A percentile compares a stretch with the other conserved stretches of the same genome.
Conservation (phyloP, 768 basidiomycete species). For the Leccinum aurantiacum region DNA sequence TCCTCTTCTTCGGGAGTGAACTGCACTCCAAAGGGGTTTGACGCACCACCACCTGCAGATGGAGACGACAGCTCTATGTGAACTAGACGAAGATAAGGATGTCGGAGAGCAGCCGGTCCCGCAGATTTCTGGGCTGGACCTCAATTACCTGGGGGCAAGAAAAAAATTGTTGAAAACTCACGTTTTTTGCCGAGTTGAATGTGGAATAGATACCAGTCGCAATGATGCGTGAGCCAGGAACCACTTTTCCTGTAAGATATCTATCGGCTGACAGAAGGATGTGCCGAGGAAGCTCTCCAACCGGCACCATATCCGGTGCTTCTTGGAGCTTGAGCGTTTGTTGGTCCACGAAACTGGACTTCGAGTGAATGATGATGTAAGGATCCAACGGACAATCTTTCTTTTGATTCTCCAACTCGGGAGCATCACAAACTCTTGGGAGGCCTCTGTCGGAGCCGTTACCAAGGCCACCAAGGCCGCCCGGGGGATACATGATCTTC, state of each 20-base stretch:
- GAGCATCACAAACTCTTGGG: constrained; percentile 85
- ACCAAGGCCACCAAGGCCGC: constrained; percentile 84
- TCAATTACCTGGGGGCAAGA: not conserved
- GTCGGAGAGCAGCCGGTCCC: constrained; percentile 86
- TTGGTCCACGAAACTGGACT: constrained; percentile 93
- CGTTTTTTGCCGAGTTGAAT: constrained; percentile 85
- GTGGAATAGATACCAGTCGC: constrained; percentile 98
- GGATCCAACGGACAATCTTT: constrained; percentile 97
- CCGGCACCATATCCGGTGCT: constrained; percentile 99
- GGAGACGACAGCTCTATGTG: constrained; percentile 90
- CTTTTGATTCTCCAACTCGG: constrained; percentile 74
- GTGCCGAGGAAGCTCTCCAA: constrained; percentile 95
- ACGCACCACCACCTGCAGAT: constrained; percentile 63
- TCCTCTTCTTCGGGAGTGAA: constrained; percentile 98
- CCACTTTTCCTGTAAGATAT: constrained; percentile 88
- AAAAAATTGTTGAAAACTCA: constrained; percentile 35
- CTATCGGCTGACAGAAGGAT: constrained; percentile 91
- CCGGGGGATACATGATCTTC: constrained; percentile 73
- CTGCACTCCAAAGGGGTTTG: constrained; percentile 83
- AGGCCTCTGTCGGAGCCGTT: constrained; percentile 82
- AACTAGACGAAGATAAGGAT: constrained; percentile 90
- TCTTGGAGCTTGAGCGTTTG: constrained; percentile 97
- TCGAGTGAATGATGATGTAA: constrained; percentile 92
- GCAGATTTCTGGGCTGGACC: constrained; percentile 58
- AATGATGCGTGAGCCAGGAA: constrained; percentile 93